Evolutionary conservation across 2,329 filamentous ascomycete genomes (phyloP), one percentile per base, ranked within the genome.

Genomic region (Xylaria digitata): DNA sequence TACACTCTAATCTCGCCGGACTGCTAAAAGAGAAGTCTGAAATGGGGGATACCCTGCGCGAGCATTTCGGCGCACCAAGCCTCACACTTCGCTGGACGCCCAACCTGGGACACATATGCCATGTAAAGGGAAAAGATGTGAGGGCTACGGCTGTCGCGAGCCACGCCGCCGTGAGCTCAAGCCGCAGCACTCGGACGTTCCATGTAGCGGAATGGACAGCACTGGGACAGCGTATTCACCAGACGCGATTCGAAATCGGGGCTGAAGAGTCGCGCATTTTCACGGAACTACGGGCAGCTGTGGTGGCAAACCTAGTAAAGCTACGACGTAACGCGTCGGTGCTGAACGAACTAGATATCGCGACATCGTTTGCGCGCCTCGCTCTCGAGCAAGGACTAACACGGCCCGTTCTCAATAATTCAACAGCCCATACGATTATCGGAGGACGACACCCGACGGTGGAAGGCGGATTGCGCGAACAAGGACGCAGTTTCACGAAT

Each of bases 371-470:
- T 75, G 93, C 96, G 2, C 85, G 84, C 4, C 84, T 98, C 2
- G 94, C 96, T 1, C 78, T 84, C 26, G 92, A 97, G 76, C 90
- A 92, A 69, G 82, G 85, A 53, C 89, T 96, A 72, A 85, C 89
- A 1, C 87, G 95, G 0, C 96, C 96, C 0, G 80, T 89, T 1
- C 79, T 99, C 37, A 91, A 91, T 73, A 82, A 84, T 53, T 77
- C 80, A 8, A 67, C 71, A 43, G 54, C 68, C 2, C 93, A 96
- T 77, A 90, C 90, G 67, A 92, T 99, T 72, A 81, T 96, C 9
- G 93, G 91, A 30, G 96, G 96, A 17, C 87, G 96, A 30, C 96
- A 99, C 80, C 92, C 95, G 1, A 97, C 94, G 2, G 96, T 99
- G 54, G 95, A 97, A 78, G 86, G 90, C 11, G 93, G 94, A 0